Evolutionary conservation across 1,139 yeast species (phyloP), one percentile per base, ranked within the genome.

Genomic region (Candida sojae): DNA sequence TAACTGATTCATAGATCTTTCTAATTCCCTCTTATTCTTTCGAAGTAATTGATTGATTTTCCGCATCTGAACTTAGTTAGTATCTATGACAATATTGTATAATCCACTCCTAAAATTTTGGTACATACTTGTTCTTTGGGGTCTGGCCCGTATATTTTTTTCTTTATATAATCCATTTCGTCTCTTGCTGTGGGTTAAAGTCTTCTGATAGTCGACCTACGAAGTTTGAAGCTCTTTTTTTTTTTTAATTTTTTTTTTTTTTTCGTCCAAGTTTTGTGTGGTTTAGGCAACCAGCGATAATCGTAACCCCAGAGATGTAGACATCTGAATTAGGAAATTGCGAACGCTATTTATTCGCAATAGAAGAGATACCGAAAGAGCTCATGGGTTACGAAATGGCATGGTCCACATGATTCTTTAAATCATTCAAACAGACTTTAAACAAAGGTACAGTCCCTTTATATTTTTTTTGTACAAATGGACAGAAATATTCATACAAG

Each of bases 71-170:
- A 21, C 12, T 35, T 34, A 8, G 68, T 66, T 66, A 62, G 70
- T 67, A 55, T 13, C 17, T 21, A 28, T 9, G 8, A 21, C 10
- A 43, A 13, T 10, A 13, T 11, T 17, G 21, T 17, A 17, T 17
- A 17, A 17, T 17, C 21, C 21, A 17, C 21, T 17, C 21, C 21
- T 17, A 17, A 17, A 17, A 17, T 2, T 17, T 17, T 40, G 12
- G 6, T 25, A 68, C 82, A 46, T 69, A 77, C 83, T 59, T 90
- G 97, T 61, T 93, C 98, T 60, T 86, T 86, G 42, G 97, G 96
- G 64, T 91, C 97, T 0, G 97, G 97, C 1, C 98, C 99, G 85
- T 95, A 92, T 45, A 92, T 84, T 8, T 92, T 88, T 63, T 84
- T 84, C 70, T 89, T 91, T 41, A 92, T 68, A 60, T 73, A 83